phyloP scores from a whole-genome alignment of 169 alveolate species.

The Eimeria necatrix region DNA sequence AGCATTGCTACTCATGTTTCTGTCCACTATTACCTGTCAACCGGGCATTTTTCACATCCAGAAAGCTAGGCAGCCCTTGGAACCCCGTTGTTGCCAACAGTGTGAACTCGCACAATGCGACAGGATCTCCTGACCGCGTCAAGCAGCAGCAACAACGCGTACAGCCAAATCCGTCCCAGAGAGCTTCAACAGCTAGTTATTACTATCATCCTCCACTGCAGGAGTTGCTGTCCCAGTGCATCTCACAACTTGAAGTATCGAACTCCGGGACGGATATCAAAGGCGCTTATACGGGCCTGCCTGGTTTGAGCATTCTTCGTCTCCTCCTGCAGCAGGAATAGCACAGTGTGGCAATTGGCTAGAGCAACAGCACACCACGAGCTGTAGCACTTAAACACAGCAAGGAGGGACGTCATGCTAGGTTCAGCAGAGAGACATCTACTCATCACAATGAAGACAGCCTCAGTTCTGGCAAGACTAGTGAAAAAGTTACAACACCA shows the following conservation, averaged over 20 bases:
- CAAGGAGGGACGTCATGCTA: background rate
- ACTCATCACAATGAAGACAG: background rate
- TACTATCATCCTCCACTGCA: background rate
- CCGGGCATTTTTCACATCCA: too few relatives aligned
- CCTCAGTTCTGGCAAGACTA: background rate
- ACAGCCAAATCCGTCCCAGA: too few relatives aligned
- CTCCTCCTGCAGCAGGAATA: conserved; percentile 36
- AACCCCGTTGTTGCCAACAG: too few relatives aligned
- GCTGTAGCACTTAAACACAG: background rate
- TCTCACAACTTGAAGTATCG: conserved; percentile 28
- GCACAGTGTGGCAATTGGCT: background rate
- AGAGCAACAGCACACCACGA: conserved; percentile 16
- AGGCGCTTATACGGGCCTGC: conserved; percentile 25
- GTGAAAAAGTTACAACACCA: background rate
- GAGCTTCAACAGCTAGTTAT: too few relatives aligned
- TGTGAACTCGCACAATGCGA: too few relatives aligned
- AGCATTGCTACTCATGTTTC: too few relatives aligned
- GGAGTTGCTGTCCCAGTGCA: background rate
- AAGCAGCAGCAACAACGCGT: background rate
- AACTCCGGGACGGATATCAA: conserved; percentile 40
- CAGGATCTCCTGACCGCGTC: too few relatives aligned
- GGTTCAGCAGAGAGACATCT: background rate
- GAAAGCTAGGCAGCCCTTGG: too few relatives aligned
- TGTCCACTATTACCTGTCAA: too few relatives aligned
- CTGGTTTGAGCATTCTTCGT: conserved; percentile 33